Percentiles rank a stretch among this genome's conserved stretches.
These are phyloP conservation scores for Danielia reshetovae DNA, from an alignment of 805 yeast genomes.

Conservation along the genomic window DNA sequence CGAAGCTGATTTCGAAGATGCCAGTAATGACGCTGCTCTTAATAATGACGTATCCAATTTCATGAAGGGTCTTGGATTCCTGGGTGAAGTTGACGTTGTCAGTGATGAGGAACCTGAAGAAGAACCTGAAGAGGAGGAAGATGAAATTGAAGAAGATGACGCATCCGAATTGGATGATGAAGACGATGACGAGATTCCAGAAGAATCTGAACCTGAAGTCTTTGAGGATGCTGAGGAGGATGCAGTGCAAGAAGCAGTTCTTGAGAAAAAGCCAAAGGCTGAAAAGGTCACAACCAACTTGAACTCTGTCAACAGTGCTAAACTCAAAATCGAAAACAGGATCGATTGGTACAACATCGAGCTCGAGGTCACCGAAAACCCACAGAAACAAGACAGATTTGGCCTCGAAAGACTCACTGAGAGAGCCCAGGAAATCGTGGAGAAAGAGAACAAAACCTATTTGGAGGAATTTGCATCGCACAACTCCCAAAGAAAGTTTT, in stretches of 20 bases:
- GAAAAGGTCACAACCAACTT: constrained; percentile 35
- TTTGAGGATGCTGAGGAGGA: constrained; percentile 15
- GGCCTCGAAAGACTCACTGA: constrained; percentile 59
- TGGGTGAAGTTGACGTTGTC: constrained; percentile 26
- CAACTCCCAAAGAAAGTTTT: constrained; percentile 80
- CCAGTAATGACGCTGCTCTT: constrained; percentile 40
- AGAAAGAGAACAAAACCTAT: constrained; percentile 67
- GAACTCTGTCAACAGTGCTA: constrained; percentile 52
- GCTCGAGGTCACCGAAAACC: constrained; percentile 18
- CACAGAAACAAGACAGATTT: constrained; percentile 43
- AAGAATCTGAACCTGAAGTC: constrained; percentile 9
- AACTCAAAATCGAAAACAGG: constrained; percentile 55
- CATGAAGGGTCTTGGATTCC: constrained; percentile 68
- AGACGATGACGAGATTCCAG: constrained; percentile 4
- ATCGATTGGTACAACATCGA: constrained; percentile 76
- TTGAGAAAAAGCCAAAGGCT: constrained; percentile 18
- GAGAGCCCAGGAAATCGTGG: constrained; percentile 63
- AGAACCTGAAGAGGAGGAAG: constrained; percentile 19
- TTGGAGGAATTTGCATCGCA: constrained; percentile 69
- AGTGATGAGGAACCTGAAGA: constrained; percentile 24
- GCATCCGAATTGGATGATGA: constrained; percentile 13
- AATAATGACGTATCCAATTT: constrained; percentile 54
- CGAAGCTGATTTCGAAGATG: constrained; percentile 47
- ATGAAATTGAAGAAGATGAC: constrained; percentile 15
- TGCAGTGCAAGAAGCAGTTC: constrained; percentile 32